phyloP scores from a whole-genome alignment of 1,139 yeast genomes.

The Starmera stellimalicola region DNA sequence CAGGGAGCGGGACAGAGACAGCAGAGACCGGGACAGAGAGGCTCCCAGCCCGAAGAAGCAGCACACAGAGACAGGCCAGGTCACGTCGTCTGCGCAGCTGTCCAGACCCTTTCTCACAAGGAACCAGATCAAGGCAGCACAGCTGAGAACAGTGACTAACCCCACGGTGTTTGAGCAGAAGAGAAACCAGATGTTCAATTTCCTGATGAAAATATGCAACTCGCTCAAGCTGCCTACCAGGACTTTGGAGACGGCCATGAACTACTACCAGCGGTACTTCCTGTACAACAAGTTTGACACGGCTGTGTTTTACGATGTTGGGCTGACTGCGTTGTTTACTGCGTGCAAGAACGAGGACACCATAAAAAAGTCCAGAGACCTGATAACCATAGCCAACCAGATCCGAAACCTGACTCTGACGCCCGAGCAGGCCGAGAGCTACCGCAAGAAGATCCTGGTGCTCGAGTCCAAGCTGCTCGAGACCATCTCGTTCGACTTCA shows the following conservation, averaged over 20 bases:
- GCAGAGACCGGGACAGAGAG: not conserved
- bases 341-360: constrained; percentile 87
- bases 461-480: constrained; percentile 70
- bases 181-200: constrained; percentile 45
- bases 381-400: constrained; percentile 23
- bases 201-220: constrained; percentile 42
- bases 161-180: constrained; percentile 37
- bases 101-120: constrained; percentile 59
- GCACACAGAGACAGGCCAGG: not conserved
- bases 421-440: constrained; percentile 32
- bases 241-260: constrained; percentile 59
- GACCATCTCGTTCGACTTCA: constrained; percentile 65
- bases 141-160: constrained; percentile 43
- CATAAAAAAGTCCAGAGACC: constrained; percentile 64
- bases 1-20: no score
- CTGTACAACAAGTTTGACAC: constrained; percentile 51
- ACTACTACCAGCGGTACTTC: constrained; percentile 63
- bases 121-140: constrained; percentile 45
- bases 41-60: not conserved
- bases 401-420: constrained; percentile 21
- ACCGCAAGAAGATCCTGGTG: constrained; percentile 42
- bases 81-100: constrained; percentile 30
- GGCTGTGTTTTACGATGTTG: constrained; percentile 39
- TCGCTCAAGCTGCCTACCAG: constrained; percentile 55
- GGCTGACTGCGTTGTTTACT: constrained; percentile 64